Percentiles rank a stretch among this genome's conserved stretches.
Evolutionary conservation across 2,329 filamentous ascomycete species (phyloP).

Genomic region (Tricladium varicosporioides): DNA sequence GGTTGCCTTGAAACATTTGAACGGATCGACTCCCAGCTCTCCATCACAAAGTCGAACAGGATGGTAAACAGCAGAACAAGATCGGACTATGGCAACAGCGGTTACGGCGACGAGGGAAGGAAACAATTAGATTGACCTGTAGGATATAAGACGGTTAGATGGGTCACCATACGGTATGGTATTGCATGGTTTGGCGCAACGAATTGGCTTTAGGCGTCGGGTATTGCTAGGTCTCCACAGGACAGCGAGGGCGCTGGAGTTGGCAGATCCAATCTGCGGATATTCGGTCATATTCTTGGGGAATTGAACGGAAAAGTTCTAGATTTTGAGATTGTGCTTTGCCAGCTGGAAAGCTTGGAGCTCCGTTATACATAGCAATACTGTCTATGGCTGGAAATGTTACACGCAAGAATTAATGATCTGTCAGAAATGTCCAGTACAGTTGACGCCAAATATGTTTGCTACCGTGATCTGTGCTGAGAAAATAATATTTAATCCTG

Average conservation of each 20-base stretch:
- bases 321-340: conserved; percentile 11
- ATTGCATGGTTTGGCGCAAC: conserved; percentile 32
- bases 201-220: conserved; percentile 30
- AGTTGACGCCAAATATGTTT: conserved; percentile 6
- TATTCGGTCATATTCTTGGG: conserved; percentile 6
- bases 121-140: conserved; percentile 25
- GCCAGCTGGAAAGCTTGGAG: conserved; percentile 5
- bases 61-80: conserved; percentile 34
- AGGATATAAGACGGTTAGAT: conserved; percentile 30
- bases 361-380: background rate
- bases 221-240: conserved; percentile 29
- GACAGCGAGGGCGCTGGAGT: conserved; percentile 29
- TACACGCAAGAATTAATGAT: background rate
- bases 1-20: conserved; percentile 63
- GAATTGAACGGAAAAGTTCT: conserved; percentile 15
- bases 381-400: background rate
- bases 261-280: conserved; percentile 14
- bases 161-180: conserved; percentile 23
- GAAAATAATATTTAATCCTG: background rate
- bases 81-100: conserved; percentile 2
- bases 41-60: conserved; percentile 39
- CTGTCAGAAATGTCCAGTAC: background rate
- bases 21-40: conserved; percentile 40
- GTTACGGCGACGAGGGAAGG: conserved; percentile 12
- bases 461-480: background rate